phyloP scores from a whole-genome alignment of 1,284 basidiomycete genomes.

The Trichosporon faecale region DNA sequence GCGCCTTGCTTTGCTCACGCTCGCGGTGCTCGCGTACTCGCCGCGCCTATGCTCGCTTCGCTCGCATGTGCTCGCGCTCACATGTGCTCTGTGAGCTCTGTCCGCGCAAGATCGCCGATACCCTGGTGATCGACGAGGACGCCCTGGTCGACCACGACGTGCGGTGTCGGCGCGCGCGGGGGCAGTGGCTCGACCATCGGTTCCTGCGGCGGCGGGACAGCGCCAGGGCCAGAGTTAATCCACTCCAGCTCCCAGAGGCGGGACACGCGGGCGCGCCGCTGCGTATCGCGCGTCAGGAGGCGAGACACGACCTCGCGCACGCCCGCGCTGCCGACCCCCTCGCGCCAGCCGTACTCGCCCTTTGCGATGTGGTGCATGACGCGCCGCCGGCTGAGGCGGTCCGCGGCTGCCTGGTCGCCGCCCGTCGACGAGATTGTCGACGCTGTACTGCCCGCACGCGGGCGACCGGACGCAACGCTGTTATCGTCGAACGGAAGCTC shows the following conservation, averaged over 20 bases:
- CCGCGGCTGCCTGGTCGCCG: conserved; percentile 3
- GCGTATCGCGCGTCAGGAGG: conserved; percentile 67
- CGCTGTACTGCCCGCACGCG: conserved; percentile 25
- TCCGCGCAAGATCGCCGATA: conserved; percentile 21
- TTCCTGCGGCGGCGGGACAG: conserved; percentile 20
- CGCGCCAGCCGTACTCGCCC: conserved; percentile 69
- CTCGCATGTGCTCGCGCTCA: too few relatives aligned
- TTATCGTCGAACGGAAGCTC: conserved; percentile 53
- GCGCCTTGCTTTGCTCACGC: too few relatives aligned
- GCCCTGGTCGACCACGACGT: conserved; percentile 20
- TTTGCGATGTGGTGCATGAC: conserved; percentile 69
- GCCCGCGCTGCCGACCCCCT: conserved; percentile 31
- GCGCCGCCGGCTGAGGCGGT: conserved; percentile 17
- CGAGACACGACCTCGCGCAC: conserved; percentile 58
- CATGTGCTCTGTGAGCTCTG: conserved; percentile 6
- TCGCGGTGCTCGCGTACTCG: too few relatives aligned
- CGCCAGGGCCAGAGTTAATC: conserved; percentile 55
- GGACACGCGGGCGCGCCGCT: conserved; percentile 59
- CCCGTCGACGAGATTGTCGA: background rate
- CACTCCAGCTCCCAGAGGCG: conserved; percentile 68
- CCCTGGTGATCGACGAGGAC: conserved; percentile 24
- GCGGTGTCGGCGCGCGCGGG: conserved; percentile 21
- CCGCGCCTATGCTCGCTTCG: too few relatives aligned
- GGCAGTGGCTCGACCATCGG: conserved; percentile 13
- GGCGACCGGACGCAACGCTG: conserved; percentile 15